Percentiles rank a stretch among this genome's conserved stretches.
Evolutionary conservation across 805 yeast species (phyloP).

Genomic region (Wickerhamiella musiphila): DNA sequence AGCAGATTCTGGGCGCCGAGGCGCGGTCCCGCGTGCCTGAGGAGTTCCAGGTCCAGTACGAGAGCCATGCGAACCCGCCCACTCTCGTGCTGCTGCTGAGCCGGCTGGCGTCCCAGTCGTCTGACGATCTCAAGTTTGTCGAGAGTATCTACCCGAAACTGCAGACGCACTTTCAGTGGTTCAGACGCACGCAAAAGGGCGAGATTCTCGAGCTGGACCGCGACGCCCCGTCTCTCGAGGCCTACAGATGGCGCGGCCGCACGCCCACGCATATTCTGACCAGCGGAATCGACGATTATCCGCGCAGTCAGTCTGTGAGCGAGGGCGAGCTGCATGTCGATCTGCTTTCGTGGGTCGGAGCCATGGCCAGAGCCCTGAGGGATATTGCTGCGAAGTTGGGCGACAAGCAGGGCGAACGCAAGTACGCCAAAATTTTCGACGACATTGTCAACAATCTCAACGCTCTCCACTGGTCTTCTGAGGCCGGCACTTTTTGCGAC

Average conservation of each 20-base stretch:
- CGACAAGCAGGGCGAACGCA: conserved; percentile 37
- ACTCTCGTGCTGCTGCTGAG: conserved; percentile 49
- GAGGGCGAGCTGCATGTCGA: conserved; percentile 84
- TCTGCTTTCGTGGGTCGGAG: conserved; percentile 80
- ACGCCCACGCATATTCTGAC: conserved; percentile 73
- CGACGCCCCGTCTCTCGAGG: conserved; percentile 33
- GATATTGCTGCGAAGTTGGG: conserved; percentile 50
- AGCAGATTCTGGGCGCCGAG: conserved; percentile 82
- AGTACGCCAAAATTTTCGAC: conserved; percentile 35
- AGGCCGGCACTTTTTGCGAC: conserved; percentile 61
- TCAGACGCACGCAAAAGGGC: conserved; percentile 65
- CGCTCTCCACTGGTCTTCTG: conserved; percentile 62
- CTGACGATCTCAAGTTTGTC: conserved; percentile 19
- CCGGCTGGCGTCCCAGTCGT: conserved; percentile 28
- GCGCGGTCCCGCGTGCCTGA: conserved; percentile 75
- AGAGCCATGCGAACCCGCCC: conserved; percentile 88
- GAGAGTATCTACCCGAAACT: conserved; percentile 60
- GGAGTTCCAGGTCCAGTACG: conserved; percentile 72
- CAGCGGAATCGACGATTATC: conserved; percentile 91
- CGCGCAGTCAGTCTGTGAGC: conserved; percentile 67
- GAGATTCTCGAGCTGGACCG: conserved; percentile 55
- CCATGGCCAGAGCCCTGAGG: conserved; percentile 71
- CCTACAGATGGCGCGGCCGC: conserved; percentile 88
- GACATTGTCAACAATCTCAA: conserved; percentile 50
- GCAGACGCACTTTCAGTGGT: conserved; percentile 68